Evolutionary conservation across 768 basidiomycete species (phyloP).

Genomic region (Pleurotus citrinopileatus): DNA sequence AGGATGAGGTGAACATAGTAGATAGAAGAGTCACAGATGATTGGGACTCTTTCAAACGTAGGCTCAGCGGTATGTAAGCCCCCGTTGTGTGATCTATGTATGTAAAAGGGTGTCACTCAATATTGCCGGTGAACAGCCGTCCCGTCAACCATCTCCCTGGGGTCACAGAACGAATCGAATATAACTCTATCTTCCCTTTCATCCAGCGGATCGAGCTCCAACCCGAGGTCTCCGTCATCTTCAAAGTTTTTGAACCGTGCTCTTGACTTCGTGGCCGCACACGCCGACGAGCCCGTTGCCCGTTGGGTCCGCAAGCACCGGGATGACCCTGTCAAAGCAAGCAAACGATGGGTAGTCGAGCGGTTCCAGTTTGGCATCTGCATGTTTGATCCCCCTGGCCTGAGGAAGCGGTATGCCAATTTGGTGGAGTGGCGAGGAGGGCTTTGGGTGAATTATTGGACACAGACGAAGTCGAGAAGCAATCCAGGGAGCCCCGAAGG

Average conservation of each 20-base stretch:
- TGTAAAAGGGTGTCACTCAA: too few species aligned
- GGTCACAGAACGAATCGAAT: not conserved
- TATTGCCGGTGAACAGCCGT: not conserved
- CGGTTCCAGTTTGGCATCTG: slow-evolving; percentile 55
- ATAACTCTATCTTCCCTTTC: not conserved
- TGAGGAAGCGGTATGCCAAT: slow-evolving; percentile 45
- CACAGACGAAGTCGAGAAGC: slow-evolving; percentile 34
- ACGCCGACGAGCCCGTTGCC: slow-evolving; percentile 41
- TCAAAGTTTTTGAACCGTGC: slow-evolving; percentile 32
- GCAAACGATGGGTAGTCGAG: slow-evolving; percentile 51
- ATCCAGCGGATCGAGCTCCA: not conserved
- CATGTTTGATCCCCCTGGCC: slow-evolving; percentile 54
- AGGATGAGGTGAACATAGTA: slow-evolving; percentile 39
- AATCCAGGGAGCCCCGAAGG: slow-evolving; percentile 9
- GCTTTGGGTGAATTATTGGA: slow-evolving; percentile 61
- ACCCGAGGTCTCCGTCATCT: slow-evolving; percentile 16
- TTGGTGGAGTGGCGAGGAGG: slow-evolving; percentile 50
- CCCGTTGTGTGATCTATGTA: not conserved
- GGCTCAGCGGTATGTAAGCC: slow-evolving; percentile 21
- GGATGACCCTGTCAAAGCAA: slow-evolving; percentile 45
- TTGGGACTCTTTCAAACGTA: slow-evolving; percentile 44
- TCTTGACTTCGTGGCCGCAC: slow-evolving; percentile 34
- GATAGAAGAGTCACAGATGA: slow-evolving; percentile 44
- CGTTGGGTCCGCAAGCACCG: slow-evolving; percentile 53
- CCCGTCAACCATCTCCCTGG: not conserved